These are phyloP conservation scores for Diplogelasinospora grovesii DNA, from an alignment of 495 filamentous ascomycete species.

Conservation along the genomic window DNA sequence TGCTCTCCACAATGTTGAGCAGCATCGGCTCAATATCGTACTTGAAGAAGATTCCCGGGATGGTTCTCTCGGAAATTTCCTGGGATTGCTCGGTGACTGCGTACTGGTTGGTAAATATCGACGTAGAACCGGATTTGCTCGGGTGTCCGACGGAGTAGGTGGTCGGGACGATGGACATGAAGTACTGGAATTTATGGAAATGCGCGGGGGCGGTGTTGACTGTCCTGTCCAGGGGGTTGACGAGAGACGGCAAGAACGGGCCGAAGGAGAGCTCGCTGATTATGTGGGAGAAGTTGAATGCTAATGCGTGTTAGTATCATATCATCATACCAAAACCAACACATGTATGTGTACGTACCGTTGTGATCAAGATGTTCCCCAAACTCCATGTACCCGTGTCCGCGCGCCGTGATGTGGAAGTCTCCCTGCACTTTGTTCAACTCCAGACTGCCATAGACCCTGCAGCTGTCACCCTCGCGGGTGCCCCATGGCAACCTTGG, in stretches of 20 bases:
- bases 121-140: conserved; percentile 23
- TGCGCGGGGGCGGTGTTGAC: conserved; percentile 62
- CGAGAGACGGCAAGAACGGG: conserved; percentile 84
- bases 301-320: conserved; percentile 31
- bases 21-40: conserved; percentile 97
- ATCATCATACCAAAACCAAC: background rate
- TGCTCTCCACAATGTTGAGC: conserved; percentile 74
- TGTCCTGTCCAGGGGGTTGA: conserved; percentile 91
- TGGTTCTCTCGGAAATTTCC: conserved; percentile 56
- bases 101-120: conserved; percentile 94
- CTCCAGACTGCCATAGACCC: conserved; percentile 84
- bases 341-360: conserved; percentile 40
- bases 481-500: conserved; percentile 58
- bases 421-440: conserved; percentile 96
- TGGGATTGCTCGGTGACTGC: conserved; percentile 82
- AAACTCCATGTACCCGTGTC: conserved; percentile 83
- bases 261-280: conserved; percentile 96
- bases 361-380: conserved; percentile 77
- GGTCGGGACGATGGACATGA: conserved; percentile 94
- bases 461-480: conserved; percentile 57
- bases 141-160: conserved; percentile 64
- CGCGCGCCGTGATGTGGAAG: conserved; percentile 94
- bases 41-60: conserved; percentile 97
- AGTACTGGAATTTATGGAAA: conserved; percentile 98
- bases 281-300: conserved; percentile 98